Evolutionary conservation across 768 basidiomycete genomes (phyloP).

Genomic region (Mycena rosella): DNA sequence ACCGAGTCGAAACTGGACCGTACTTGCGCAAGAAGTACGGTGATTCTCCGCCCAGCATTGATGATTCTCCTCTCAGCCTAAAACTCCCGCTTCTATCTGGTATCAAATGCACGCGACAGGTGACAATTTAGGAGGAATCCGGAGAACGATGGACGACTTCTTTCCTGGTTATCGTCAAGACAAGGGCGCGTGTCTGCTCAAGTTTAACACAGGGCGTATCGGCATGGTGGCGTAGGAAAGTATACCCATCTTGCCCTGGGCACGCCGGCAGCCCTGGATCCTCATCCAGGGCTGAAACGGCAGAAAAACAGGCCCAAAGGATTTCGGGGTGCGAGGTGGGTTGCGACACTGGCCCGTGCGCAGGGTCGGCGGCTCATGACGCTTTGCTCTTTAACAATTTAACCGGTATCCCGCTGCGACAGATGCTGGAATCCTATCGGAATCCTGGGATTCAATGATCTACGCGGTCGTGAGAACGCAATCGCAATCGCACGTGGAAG

Average conservation of each 20-base stretch:
- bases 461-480: slow-evolving; percentile 25
- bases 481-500: slow-evolving; percentile 39
- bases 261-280: neutral
- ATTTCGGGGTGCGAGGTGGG: neutral
- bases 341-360: neutral
- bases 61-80: neutral
- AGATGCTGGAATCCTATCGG: slow-evolving; percentile 12
- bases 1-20: slow-evolving; percentile 8
- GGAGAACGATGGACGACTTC: slow-evolving; percentile 5
- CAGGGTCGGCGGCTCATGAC: neutral
- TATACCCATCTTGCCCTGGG: neutral
- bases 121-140: slow-evolving; percentile 16
- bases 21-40: slow-evolving; percentile 15
- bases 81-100: slow-evolving; percentile 16
- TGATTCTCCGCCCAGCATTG: slow-evolving; percentile 1
- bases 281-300: slow-evolving; percentile 2
- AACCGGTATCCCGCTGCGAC: too few relatives aligned
- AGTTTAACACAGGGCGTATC: slow-evolving; percentile 16
- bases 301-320: neutral
- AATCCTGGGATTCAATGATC: slow-evolving; percentile 30
- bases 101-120: slow-evolving; percentile 15
- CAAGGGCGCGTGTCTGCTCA: slow-evolving; percentile 1
- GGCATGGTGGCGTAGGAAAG: slow-evolving; percentile 32
- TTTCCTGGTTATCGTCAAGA: neutral
- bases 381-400: neutral